Percentiles rank a stretch among this genome's conserved stretches.
phyloP scores from a whole-genome alignment of 2,329 filamentous ascomycete genomes.

The Ceratocystiopsis brevicomis region DNA sequence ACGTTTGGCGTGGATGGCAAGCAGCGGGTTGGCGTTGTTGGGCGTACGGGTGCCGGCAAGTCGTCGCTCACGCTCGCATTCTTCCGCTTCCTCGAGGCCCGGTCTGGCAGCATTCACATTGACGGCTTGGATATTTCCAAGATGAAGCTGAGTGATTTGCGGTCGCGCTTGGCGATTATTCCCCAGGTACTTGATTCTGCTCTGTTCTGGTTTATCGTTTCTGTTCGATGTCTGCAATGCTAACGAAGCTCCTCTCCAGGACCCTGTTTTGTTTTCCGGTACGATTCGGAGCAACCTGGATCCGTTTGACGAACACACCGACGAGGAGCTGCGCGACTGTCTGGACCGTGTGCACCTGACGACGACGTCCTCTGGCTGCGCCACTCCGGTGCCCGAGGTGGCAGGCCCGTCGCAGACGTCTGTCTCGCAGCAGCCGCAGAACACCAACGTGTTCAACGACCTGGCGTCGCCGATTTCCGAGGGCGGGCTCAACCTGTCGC shows the following conservation, averaged over 20 bases:
- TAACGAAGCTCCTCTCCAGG: constrained; percentile 26
- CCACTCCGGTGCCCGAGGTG: constrained; percentile 16
- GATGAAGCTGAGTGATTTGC: constrained; percentile 48
- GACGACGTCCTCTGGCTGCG: constrained; percentile 19
- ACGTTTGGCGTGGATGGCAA: constrained; percentile 47
- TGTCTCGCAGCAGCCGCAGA: constrained; percentile 20
- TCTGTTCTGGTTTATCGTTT: neutral
- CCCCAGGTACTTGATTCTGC: constrained; percentile 28
- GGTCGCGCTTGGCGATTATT: constrained; percentile 62
- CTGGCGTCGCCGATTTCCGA: constrained; percentile 47
- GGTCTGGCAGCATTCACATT: constrained; percentile 45
- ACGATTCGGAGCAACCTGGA: constrained; percentile 62
- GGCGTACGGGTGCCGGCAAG: constrained; percentile 62
- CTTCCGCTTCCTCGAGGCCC: constrained; percentile 58
- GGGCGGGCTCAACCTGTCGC: constrained; percentile 55
- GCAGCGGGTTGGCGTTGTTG: constrained; percentile 57
- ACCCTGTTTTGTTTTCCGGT: constrained; percentile 66
- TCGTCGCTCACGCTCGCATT: constrained; percentile 56
- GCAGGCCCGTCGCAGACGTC: constrained; percentile 15
- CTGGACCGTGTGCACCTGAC: constrained; percentile 51
- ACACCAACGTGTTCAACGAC: constrained; percentile 46
- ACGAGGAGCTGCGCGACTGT: constrained; percentile 49
- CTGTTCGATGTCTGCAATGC: neutral
- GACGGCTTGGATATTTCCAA: constrained; percentile 59
- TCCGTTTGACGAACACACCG: constrained; percentile 51